Conservation (phyloP, 2,329 filamentous ascomycete species). For the Sarocladium oryzae region DNA sequence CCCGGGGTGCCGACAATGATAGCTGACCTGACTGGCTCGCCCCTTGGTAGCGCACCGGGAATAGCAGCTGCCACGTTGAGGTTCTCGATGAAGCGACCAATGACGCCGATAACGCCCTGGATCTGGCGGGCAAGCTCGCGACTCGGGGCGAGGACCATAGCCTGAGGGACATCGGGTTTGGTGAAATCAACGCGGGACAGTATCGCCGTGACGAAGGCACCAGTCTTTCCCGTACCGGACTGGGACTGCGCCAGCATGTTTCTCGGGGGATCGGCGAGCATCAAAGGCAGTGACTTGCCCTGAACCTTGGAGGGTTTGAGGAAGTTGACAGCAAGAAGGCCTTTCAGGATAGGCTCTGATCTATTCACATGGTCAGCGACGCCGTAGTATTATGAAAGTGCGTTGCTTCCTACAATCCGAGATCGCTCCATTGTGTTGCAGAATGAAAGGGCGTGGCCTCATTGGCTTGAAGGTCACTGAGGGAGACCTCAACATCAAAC, state of each 20-base stretch:
- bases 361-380: slow-evolving; percentile 18
- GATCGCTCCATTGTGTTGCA: slow-evolving; percentile 73
- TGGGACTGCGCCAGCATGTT: slow-evolving; percentile 99
- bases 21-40: slow-evolving; percentile 63
- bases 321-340: slow-evolving; percentile 77
- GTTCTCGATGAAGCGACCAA: slow-evolving; percentile 76
- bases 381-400: too few relatives aligned
- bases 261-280: slow-evolving; percentile 76
- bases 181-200: slow-evolving; percentile 76
- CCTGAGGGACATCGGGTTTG: slow-evolving; percentile 67
- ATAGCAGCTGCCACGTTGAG: slow-evolving; percentile 77
- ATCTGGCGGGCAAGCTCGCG: slow-evolving; percentile 95
- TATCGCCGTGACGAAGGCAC: slow-evolving; percentile 89
- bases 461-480: slow-evolving; percentile 83
- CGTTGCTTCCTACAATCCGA: slow-evolving; percentile 63
- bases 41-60: slow-evolving; percentile 66
- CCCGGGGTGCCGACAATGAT: slow-evolving; percentile 91
- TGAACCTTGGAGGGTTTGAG: slow-evolving; percentile 96
- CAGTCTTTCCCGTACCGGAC: slow-evolving; percentile 96
- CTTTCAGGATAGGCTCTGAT: slow-evolving; percentile 59
- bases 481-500: slow-evolving; percentile 86
- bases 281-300: slow-evolving; percentile 84
- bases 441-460: slow-evolving; percentile 84
- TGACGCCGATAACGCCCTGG: slow-evolving; percentile 71
- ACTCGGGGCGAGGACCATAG: slow-evolving; percentile 82